A percentile compares a stretch with the other conserved stretches of the same genome.
Conservation (phyloP, 1,284 basidiomycete genomes). For the Ustilago esculenta region DNA sequence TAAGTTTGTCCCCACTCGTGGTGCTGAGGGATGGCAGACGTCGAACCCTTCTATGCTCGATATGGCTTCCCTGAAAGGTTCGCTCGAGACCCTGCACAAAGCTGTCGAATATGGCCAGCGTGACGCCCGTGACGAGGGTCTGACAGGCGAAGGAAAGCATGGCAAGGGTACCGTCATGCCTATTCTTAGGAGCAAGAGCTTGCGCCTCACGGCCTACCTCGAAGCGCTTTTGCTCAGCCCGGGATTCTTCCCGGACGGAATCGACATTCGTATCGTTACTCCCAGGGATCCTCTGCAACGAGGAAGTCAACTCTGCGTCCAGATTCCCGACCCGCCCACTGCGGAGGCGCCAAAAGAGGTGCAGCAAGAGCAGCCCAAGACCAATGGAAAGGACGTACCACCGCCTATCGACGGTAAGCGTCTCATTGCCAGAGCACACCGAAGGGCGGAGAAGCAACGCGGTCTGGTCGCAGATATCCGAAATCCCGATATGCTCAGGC, state of each 20-base stretch:
- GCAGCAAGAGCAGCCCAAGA: slow-evolving; percentile 1
- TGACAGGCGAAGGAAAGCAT: slow-evolving; percentile 10
- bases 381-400: slow-evolving; percentile 44
- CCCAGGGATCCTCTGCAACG: slow-evolving; percentile 54
- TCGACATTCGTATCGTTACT: slow-evolving; percentile 53
- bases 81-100: slow-evolving; percentile 53
- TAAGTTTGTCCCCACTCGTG: slow-evolving; percentile 81
- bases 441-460: slow-evolving; percentile 45
- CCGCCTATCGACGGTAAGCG: slow-evolving; percentile 46
- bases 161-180: slow-evolving; percentile 62
- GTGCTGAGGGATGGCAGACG: slow-evolving; percentile 94
- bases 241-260: slow-evolving; percentile 49
- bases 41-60: slow-evolving; percentile 89
- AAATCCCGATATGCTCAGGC: slow-evolving; percentile 59
- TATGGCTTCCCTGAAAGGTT: slow-evolving; percentile 69
- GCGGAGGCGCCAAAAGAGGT: not conserved
- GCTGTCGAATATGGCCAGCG: slow-evolving; percentile 25
- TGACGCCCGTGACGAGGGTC: slow-evolving; percentile 5
- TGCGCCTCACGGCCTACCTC: slow-evolving; percentile 60
- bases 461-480: slow-evolving; percentile 61
- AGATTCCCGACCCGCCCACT: slow-evolving; percentile 39
- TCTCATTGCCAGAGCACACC: slow-evolving; percentile 54
- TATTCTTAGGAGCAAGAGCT: slow-evolving; percentile 44
- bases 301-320: slow-evolving; percentile 59
- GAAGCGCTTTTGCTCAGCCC: slow-evolving; percentile 48